Evolutionary conservation across 2,329 filamentous ascomycete genomes (phyloP).

Genomic region (Aspergillus pseudoterreus): DNA sequence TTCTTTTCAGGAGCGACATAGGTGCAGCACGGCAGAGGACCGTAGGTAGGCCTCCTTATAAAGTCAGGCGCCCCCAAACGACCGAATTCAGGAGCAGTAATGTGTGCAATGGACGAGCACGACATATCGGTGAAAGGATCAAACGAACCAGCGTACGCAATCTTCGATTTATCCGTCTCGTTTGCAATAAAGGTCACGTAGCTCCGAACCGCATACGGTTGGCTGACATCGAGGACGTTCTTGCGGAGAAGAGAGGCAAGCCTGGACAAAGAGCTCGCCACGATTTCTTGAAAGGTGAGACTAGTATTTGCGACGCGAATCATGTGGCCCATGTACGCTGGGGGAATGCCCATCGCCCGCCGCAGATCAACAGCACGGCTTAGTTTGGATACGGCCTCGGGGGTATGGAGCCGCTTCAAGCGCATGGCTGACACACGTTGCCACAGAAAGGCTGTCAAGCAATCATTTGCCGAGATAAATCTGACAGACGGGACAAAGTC

Average conservation of each 20-base stretch:
- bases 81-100: slow-evolving; percentile 10
- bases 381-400: slow-evolving; percentile 6
- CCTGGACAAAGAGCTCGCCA: not conserved
- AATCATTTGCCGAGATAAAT: slow-evolving; percentile 18
- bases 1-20: slow-evolving; percentile 9
- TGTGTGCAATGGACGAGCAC: slow-evolving; percentile 14
- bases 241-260: slow-evolving; percentile 5
- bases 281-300: slow-evolving; percentile 6
- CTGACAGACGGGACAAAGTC: slow-evolving; percentile 1
- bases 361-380: slow-evolving; percentile 19
- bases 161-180: slow-evolving; percentile 10
- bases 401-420: not conserved
- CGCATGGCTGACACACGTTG: slow-evolving; percentile 11
- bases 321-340: slow-evolving; percentile 20
- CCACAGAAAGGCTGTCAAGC: slow-evolving; percentile 19
- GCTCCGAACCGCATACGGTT: slow-evolving; percentile 7
- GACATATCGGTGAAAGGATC: slow-evolving; percentile 12
- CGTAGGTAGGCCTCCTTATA: slow-evolving; percentile 8
- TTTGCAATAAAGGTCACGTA: slow-evolving; percentile 16
- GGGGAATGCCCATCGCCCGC: slow-evolving; percentile 11
- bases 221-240: slow-evolving; percentile 1
- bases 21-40: slow-evolving; percentile 9
- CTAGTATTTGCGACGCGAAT: slow-evolving; percentile 11
- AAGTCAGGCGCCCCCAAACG: slow-evolving; percentile 7
- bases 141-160: slow-evolving; percentile 15